phyloP scores from a whole-genome alignment of 257 asterid genomes.

The Penstemon eatonii region DNA sequence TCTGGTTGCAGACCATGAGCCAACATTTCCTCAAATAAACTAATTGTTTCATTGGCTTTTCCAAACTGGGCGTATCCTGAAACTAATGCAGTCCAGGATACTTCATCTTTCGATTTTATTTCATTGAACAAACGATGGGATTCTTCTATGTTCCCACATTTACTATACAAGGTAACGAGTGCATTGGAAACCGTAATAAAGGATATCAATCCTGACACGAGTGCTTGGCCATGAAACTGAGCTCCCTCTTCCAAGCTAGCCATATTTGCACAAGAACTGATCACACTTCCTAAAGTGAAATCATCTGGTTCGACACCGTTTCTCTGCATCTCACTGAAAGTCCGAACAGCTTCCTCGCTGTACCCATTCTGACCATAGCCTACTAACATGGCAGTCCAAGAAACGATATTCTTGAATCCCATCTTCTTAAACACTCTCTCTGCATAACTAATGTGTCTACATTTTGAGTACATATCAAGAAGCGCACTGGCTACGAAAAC shows the following conservation, averaged over 20 bases:
- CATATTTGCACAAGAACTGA: conserved; percentile 88
- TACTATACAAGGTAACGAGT: conserved; percentile 72
- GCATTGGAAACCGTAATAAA: conserved; percentile 83
- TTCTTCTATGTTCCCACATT: conserved; percentile 79
- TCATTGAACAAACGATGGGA: conserved; percentile 63
- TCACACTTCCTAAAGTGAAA: conserved; percentile 79
- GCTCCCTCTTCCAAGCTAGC: conserved; percentile 95
- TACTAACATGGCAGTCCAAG: conserved; percentile 95
- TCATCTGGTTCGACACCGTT: conserved; percentile 65
- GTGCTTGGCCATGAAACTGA: conserved; percentile 76
- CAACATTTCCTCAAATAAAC: conserved; percentile 75
- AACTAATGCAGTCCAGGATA: conserved; percentile 87
- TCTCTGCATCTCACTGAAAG: conserved; percentile 67
- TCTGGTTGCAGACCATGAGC: conserved; percentile 64
- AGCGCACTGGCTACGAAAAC: conserved; percentile 89
- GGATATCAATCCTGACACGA: conserved; percentile 65
- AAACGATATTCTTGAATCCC: conserved; percentile 63
- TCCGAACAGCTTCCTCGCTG: conserved; percentile 78
- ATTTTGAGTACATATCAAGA: conserved; percentile 87
- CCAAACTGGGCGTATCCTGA: conserved; percentile 90
- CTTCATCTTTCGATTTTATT: conserved; percentile 62
- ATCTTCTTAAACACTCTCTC: conserved; percentile 62
- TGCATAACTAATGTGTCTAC: conserved; percentile 64
- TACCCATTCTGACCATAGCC: conserved; percentile 94
- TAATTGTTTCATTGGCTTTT: conserved; percentile 67